Base-by-base conservation (phyloP, 208 protist genomes). In the Trypanosoma congolense region DNA sequence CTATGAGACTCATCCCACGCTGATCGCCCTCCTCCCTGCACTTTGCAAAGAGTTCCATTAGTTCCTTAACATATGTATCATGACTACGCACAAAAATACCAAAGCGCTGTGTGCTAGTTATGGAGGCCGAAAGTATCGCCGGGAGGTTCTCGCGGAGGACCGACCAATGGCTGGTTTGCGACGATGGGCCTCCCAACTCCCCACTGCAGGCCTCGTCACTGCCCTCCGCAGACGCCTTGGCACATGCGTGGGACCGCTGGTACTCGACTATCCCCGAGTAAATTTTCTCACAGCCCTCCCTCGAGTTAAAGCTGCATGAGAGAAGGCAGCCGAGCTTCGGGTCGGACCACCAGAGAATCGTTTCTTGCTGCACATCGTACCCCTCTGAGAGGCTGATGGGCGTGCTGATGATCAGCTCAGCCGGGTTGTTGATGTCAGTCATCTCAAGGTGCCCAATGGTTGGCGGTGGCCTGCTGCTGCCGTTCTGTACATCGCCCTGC, bases 341-440 rank as follows among this genome's bases (percentile, higher is more conserved):
- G 53, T 92, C 85, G 31, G 61, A 70, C 82, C 85, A 92, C 41
- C 83, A 62, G 2, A 92, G 48, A 40, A 87, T 87, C 10, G 68
- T 77, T 24, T 81, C 76, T n/a, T 69, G 44, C 51, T 88, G 80
- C n/a, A 86, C 67, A 5, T 73, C 60, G 62, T 92, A 92, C 36
- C 76, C 67, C 63, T 90, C 78, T 14, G 76, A 65, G 44, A 73
- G 54, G 21, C 47, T 75, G 24, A 89, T 67, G 29, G 73, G 76
- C 18, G 81, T 87, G 50, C 62, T 72, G 33, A 92, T 56, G 24
- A 92, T 65, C 26, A 92, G 43, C 40, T 92, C 77, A 22, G 45
- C 57, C 16, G 73, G 47, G 42, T 74, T 69, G 48, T 87, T 79
- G 8, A 83, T 48, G 26, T 70, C 72, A 12, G 65, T 56, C 47